phyloP scores from a whole-genome alignment of 1,284 basidiomycete genomes.

The Lignosus rhinocerotis region DNA sequence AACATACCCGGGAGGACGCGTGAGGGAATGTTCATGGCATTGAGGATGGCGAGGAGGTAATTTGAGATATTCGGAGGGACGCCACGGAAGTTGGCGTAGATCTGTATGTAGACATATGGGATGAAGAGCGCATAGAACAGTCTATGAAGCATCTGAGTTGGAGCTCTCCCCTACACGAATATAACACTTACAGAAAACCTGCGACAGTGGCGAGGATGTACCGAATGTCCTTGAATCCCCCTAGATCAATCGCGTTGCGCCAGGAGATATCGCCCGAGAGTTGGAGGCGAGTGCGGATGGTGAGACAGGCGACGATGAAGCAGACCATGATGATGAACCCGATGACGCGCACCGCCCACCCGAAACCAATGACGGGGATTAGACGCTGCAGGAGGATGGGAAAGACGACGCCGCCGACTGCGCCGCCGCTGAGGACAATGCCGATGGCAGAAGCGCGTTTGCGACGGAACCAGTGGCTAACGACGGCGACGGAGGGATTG shows the following conservation, averaged over 20 bases:
- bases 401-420: slow-evolving; percentile 62
- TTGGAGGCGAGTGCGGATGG: slow-evolving; percentile 18
- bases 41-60: slow-evolving; percentile 21
- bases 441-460: slow-evolving; percentile 30
- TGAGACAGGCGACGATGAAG: slow-evolving; percentile 31
- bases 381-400: slow-evolving; percentile 63
- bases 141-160: background rate
- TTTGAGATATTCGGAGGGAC: slow-evolving; percentile 14
- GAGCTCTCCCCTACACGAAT: background rate
- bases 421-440: slow-evolving; percentile 25
- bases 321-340: slow-evolving; percentile 35
- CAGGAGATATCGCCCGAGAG: slow-evolving; percentile 17
- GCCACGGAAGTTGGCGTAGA: slow-evolving; percentile 22
- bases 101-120: slow-evolving; percentile 39
- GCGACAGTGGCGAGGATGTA: slow-evolving; percentile 32
- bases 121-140: slow-evolving; percentile 36
- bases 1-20: slow-evolving; percentile 19
- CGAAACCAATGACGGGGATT: slow-evolving; percentile 56
- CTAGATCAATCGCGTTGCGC: slow-evolving; percentile 30
- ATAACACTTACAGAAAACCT: slow-evolving; percentile 32
- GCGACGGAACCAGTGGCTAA: slow-evolving; percentile 39
- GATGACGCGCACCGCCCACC: slow-evolving; percentile 50
- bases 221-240: slow-evolving; percentile 33
- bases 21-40: slow-evolving; percentile 20
- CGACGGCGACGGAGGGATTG: slow-evolving; percentile 21